Percentiles rank a stretch among this genome's conserved stretches.
These are phyloP conservation scores for Penicillium sp. DNA, from an alignment of 2,329 filamentous ascomycete species.

Conservation along the genomic window DNA sequence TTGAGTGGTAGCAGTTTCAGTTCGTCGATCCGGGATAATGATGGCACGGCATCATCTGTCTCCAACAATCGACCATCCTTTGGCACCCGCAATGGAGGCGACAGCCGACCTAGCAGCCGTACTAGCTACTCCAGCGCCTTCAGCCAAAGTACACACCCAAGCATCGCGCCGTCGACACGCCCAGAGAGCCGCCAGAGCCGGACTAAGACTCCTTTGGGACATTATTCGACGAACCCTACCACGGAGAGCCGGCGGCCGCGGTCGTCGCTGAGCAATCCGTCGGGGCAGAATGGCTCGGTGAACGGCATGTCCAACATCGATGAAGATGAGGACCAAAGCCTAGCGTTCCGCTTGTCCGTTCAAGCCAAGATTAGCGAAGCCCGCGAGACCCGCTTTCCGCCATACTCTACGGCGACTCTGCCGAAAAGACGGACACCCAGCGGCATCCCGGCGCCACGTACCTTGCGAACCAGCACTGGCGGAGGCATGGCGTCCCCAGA, in stretches of 20 bases:
- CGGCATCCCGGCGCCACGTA: slow-evolving; percentile 36
- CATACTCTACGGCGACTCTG: too few relatives aligned
- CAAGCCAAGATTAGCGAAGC: too few relatives aligned
- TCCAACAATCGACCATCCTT: too few relatives aligned
- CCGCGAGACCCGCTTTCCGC: too few relatives aligned
- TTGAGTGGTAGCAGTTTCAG: slow-evolving; percentile 37
- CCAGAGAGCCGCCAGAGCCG: slow-evolving; percentile 59
- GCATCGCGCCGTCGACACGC: slow-evolving; percentile 40
- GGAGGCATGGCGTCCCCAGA: slow-evolving; percentile 38
- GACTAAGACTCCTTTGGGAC: slow-evolving; percentile 55
- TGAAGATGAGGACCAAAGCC: slow-evolving; percentile 42
- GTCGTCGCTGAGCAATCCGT: slow-evolving; percentile 59
- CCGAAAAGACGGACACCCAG: too few relatives aligned
- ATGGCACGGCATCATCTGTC: slow-evolving; percentile 31
- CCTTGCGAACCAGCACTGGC: slow-evolving; percentile 34
- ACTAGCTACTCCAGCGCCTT: slow-evolving; percentile 49
- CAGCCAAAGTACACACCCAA: slow-evolving; percentile 33
- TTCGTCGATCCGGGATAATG: slow-evolving; percentile 32
- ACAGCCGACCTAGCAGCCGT: slow-evolving; percentile 65
- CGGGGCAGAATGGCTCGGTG: too few relatives aligned
- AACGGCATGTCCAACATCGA: slow-evolving; percentile 50
- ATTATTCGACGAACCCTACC: slow-evolving; percentile 43
- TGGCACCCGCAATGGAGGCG: slow-evolving; percentile 28
- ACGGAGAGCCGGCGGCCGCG: slow-evolving; percentile 53
- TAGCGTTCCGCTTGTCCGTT: too few relatives aligned